phyloP scores from a whole-genome alignment of 1,284 basidiomycete species.

The Ganoderma boninense region DNA sequence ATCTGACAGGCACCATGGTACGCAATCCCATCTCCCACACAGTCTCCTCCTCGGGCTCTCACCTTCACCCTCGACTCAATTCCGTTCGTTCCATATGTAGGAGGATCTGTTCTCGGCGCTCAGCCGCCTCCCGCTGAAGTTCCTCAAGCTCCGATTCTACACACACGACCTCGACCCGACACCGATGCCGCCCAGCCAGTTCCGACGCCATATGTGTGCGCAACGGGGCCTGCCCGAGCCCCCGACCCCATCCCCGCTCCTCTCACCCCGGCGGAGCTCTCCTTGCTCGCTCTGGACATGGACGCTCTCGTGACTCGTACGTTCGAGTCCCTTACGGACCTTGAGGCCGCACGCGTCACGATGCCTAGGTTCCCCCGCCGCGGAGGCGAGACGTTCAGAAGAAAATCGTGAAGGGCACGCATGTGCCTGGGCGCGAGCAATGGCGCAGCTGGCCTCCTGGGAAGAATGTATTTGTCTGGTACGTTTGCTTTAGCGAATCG shows the following conservation, averaged over 20 bases:
- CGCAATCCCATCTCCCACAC: no score
- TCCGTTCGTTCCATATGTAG: background rate
- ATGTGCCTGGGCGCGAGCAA: background rate
- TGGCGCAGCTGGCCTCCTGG: slow-evolving; percentile 1
- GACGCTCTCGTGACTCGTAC: background rate
- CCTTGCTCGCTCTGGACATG: background rate
- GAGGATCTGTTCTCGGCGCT: background rate
- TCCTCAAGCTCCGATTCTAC: background rate
- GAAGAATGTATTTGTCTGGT: background rate
- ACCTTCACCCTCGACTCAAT: no score
- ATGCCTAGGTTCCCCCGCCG: background rate
- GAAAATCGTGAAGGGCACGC: background rate
- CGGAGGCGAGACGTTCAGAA: background rate
- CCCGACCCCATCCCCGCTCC: background rate
- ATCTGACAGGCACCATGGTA: no score
- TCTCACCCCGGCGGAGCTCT: background rate
- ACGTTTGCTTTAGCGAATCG: background rate
- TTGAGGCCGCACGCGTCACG: background rate
- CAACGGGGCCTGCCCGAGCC: background rate
- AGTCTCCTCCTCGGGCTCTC: no score
- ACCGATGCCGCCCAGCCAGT: background rate
- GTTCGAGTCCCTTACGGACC: background rate
- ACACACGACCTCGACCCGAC: background rate
- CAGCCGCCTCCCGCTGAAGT: background rate
- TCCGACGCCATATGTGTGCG: background rate